Percentiles rank a stretch among this genome's conserved stretches.
Conservation (phyloP, 768 basidiomycete genomes). For the Antrodiella citrinella region DNA sequence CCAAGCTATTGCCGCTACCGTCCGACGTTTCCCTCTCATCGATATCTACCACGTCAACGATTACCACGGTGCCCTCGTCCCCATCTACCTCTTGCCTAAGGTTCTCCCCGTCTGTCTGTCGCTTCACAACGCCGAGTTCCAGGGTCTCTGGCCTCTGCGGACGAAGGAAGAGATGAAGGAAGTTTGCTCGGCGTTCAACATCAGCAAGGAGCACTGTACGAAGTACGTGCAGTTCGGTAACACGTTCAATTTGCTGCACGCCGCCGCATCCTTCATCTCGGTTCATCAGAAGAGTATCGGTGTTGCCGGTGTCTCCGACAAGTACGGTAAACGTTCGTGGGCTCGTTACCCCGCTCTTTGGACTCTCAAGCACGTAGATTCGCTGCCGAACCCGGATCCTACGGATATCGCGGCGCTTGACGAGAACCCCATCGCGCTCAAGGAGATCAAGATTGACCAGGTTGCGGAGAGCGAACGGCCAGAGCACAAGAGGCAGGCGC, state of each 20-base stretch:
- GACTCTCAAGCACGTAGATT: slow-evolving; percentile 94
- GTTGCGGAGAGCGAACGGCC: slow-evolving; percentile 85
- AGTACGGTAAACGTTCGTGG: slow-evolving; percentile 96
- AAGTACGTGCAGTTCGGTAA: slow-evolving; percentile 98
- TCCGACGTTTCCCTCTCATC: slow-evolving; percentile 77
- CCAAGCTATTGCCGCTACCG: slow-evolving; percentile 89
- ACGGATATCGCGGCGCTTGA: slow-evolving; percentile 91
- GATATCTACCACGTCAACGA: slow-evolving; percentile 96
- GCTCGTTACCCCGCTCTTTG: slow-evolving; percentile 93
- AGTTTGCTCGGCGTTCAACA: slow-evolving; percentile 96
- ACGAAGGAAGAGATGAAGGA: slow-evolving; percentile 99
- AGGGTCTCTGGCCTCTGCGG: slow-evolving; percentile 91
- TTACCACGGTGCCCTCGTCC: slow-evolving; percentile 88
- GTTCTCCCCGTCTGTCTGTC: slow-evolving; percentile 87
- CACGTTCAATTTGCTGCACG: slow-evolving; percentile 93
- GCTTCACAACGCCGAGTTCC: slow-evolving; percentile 95
- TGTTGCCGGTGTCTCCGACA: slow-evolving; percentile 95
- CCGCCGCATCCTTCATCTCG: slow-evolving; percentile 88
- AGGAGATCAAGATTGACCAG: slow-evolving; percentile 70
- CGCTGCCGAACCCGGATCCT: slow-evolving; percentile 90
- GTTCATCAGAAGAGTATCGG: slow-evolving; percentile 89
- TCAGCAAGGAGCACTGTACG: slow-evolving; percentile 91
- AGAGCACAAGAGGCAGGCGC: slow-evolving; percentile 84
- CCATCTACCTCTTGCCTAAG: slow-evolving; percentile 87
- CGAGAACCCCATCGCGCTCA: slow-evolving; percentile 61